Evolutionary conservation across 768 basidiomycete genomes (phyloP), one percentile per base, ranked within the genome.

Genomic region (Xerocomus spinulosus): DNA sequence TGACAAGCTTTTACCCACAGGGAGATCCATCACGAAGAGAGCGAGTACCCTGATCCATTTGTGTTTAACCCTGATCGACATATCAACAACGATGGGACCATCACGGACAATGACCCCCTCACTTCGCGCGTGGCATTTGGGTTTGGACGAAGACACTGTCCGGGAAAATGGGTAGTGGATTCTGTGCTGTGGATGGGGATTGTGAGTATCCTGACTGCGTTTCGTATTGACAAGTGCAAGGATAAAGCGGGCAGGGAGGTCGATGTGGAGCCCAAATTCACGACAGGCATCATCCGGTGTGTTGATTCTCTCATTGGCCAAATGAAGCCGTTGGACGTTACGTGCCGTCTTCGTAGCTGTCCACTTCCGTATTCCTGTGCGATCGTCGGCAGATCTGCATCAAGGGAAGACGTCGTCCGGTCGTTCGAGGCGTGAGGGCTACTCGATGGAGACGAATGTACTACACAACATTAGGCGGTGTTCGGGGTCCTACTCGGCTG

Each of bases 81-180:
- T 32, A 51, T 64, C 21, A 29, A 20, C 9, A 49, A 52, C 35
- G 63, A 67, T 32, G 63, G 66, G 24, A 51, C 30, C 12, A 5
- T 65, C 18, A 35, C 39, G 5, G 60, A 65, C n/a, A 33, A 30
- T 2, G 63, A 64, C 28, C 59, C 63, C 1, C 54, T 64, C 58
- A 49, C 45, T 8, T 59, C 55, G 14, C 66, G 66, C 15, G 55
- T 46, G 14, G 60, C 60, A 2, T 64, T 65, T 51, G 63, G 63
- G 26, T 67, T 67, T 25, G 63, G 63, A 39, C 56, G 63, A 32
- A 53, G 65, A 45, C 63, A 64, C 46, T 64, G 63, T 20, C 65
- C 63, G 24, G 65, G 65, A 2, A 61, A 62, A 45, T 66, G 59
- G 54, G 48, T 67, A 14, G 66, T 68, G 9, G 66, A 69, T 29